Evolutionary conservation across 2,329 filamentous ascomycete genomes (phyloP).

Genomic region (Colletotrichum lentis): DNA sequence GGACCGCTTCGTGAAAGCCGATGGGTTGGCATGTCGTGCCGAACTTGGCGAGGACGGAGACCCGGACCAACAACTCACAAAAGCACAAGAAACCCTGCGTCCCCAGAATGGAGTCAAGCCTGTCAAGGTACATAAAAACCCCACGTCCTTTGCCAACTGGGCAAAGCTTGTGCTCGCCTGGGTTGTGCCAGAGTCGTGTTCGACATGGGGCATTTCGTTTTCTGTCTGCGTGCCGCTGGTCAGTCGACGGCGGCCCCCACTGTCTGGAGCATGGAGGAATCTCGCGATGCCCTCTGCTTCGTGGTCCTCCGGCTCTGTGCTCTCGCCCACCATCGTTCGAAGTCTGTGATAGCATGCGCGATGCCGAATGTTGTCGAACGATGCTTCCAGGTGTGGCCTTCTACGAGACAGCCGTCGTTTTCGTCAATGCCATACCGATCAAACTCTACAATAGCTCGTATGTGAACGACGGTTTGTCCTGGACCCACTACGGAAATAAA

Average conservation of each 20-base stretch:
- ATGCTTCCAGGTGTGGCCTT: not conserved
- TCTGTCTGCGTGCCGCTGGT: not conserved
- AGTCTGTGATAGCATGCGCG: too few species aligned
- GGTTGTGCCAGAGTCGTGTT: not conserved
- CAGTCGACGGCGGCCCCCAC: not conserved
- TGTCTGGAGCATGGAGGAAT: not conserved
- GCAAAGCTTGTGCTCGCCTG: not conserved
- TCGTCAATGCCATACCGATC: not conserved
- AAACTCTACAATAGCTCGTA: not conserved
- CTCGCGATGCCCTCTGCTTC: not conserved
- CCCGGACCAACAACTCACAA: not conserved
- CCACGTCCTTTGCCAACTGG: not conserved
- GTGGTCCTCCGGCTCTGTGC: not conserved
- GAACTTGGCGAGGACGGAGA: not conserved
- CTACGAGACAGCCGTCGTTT: not conserved
- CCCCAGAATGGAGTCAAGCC: not conserved
- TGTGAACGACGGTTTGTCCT: not conserved
- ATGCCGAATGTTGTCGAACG: too few species aligned
- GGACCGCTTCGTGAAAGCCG: not conserved
- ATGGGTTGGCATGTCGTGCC: not conserved
- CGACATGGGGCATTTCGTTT: not conserved
- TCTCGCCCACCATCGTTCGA: not conserved
- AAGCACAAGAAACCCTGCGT: not conserved
- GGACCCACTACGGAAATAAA: not conserved
- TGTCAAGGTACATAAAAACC: too few species aligned